Percentiles rank a stretch among this genome's conserved stretches.
These are phyloP conservation scores for Trypanosoma vivax DNA, from an alignment of 208 protist species.

Conservation along the genomic window DNA sequence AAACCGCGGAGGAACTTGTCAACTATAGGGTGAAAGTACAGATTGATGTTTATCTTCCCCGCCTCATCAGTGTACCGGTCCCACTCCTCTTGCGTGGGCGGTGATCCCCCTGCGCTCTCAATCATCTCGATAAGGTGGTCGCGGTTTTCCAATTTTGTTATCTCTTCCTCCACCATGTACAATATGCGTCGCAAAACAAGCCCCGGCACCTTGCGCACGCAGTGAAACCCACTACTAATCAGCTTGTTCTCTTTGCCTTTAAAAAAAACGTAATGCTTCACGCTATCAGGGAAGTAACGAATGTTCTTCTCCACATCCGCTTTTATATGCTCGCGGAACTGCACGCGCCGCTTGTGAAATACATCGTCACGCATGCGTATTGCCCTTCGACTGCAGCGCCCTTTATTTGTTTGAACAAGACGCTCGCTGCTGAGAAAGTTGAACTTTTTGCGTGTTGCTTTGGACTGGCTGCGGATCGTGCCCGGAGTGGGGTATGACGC, in stretches of 20 bases:
- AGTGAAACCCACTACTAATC: conserved; percentile 8
- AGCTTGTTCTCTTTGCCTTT: conserved; percentile 2
- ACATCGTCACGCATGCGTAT: conserved; percentile 52
- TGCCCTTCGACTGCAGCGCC: conserved; percentile 2
- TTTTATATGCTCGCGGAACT: conserved; percentile 39
- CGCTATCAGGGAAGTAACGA: conserved; percentile 46
- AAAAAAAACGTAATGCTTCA: conserved; percentile 68
- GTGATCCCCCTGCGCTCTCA: conserved; percentile 20
- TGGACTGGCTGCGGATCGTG: background rate
- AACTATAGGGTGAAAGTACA: conserved; percentile 19
- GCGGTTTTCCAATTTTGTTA: conserved; percentile 36
- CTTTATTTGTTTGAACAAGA: conserved; percentile 24
- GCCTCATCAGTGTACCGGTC: conserved; percentile 45
- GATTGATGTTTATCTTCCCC: conserved; percentile 52
- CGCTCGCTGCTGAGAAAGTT: conserved; percentile 75
- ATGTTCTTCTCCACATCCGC: conserved; percentile 51
- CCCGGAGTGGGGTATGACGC: conserved; percentile 43
- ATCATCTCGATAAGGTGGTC: conserved; percentile 41
- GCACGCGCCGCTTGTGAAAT: conserved; percentile 15
- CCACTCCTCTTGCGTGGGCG: conserved; percentile 43
- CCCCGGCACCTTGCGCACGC: conserved; percentile 17
- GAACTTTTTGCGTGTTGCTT: conserved; percentile 42
- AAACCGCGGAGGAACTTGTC: conserved; percentile 12
- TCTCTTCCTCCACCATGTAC: conserved; percentile 20
- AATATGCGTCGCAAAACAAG: conserved; percentile 11